phyloP scores from a whole-genome alignment of 2,329 filamentous ascomycete species.

The Ustulina deusta region DNA sequence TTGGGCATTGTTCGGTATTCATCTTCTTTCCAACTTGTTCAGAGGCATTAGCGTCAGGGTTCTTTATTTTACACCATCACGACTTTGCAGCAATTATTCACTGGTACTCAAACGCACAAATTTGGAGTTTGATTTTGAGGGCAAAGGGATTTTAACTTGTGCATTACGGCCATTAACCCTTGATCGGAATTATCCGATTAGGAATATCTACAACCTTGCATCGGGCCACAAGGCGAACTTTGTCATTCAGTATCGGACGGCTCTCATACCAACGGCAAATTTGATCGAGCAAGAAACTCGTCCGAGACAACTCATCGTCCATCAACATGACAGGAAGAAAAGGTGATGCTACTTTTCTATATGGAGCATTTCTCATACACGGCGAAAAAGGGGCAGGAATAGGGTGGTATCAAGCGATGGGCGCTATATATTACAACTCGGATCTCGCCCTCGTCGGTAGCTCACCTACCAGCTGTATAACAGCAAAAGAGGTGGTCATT shows the following conservation, averaged over 20 bases:
- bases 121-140: conserved; percentile 38
- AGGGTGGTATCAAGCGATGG: conserved; percentile 30
- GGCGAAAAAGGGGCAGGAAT: conserved; percentile 32
- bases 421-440: conserved; percentile 39
- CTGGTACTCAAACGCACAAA: conserved; percentile 34
- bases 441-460: conserved; percentile 31
- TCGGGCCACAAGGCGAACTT: conserved; percentile 28
- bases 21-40: conserved; percentile 41
- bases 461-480: conserved; percentile 15
- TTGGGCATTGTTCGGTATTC: conserved; percentile 50
- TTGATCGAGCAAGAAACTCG: conserved; percentile 25
- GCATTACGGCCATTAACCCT: conserved; percentile 29
- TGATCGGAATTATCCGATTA: conserved; percentile 27
- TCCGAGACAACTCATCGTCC: conserved; percentile 18
- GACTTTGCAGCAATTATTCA: conserved; percentile 39
- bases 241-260: conserved; percentile 31
- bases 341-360: conserved; percentile 28
- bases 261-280: conserved; percentile 22
- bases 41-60: conserved; percentile 50
- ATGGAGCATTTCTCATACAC: conserved; percentile 35
- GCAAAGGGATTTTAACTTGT: conserved; percentile 30
- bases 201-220: conserved; percentile 27
- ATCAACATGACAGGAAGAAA: conserved; percentile 17
- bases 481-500: conserved; percentile 27
- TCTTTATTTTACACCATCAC: conserved; percentile 38